Conservation (phyloP, 2,329 filamentous ascomycete species). For the Alternaria triticina region DNA sequence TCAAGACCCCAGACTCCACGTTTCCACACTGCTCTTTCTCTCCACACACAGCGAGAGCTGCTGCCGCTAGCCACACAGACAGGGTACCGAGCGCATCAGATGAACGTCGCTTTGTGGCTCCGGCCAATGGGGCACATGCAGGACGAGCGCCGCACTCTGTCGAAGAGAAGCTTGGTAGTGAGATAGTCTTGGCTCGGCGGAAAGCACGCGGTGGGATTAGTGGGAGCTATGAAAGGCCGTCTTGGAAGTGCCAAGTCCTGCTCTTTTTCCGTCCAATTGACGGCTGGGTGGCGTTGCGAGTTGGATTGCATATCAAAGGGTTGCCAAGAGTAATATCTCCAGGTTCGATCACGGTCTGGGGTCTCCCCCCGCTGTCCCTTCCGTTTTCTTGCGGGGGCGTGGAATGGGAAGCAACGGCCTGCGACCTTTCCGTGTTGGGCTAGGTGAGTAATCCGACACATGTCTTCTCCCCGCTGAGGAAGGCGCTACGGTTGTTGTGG, state of each 20-base stretch:
- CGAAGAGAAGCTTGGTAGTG: conserved; percentile 8
- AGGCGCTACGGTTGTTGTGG: conserved; percentile 21
- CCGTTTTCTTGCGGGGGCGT: neutral
- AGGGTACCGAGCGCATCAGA: conserved; percentile 5
- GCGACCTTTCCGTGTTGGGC: neutral
- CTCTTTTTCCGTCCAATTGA: conserved; percentile 24
- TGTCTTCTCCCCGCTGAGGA: conserved; percentile 10
- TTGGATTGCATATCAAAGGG: neutral
- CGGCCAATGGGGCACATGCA: conserved; percentile 13
- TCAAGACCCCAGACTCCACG: neutral
- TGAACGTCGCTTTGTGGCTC: conserved; percentile 3
- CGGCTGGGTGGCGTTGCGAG: conserved; percentile 4
- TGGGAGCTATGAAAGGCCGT: conserved; percentile 22
- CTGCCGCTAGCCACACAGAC: conserved; percentile 14
- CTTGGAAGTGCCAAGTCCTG: conserved; percentile 28
- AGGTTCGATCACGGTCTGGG: neutral
- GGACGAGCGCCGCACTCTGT: neutral
- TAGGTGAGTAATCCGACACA: neutral
- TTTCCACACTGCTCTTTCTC: neutral
- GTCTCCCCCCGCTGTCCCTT: neutral
- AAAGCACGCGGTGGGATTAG: conserved; percentile 14
- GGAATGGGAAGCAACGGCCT: neutral
- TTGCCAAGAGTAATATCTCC: neutral
- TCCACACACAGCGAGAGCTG: conserved; percentile 3
- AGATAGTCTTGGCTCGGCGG: conserved; percentile 14